Percentiles rank a stretch among this genome's conserved stretches.
Evolutionary conservation across 345 rosid species (phyloP).

Genomic region (Chamaenerion angustifolium): DNA sequence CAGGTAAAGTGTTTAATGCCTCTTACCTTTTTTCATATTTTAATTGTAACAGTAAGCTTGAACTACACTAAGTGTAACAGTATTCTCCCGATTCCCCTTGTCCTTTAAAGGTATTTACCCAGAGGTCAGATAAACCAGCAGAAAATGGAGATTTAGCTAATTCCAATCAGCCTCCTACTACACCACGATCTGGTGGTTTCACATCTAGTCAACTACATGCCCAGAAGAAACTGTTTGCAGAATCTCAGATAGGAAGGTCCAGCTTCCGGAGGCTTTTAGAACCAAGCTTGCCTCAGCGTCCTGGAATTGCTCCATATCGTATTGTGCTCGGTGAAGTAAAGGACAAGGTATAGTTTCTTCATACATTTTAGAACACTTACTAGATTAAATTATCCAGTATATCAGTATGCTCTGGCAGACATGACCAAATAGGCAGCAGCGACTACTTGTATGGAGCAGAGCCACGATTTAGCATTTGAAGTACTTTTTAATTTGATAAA

Average conservation of each 20-base stretch:
- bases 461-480: too few relatives aligned
- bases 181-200: slow-evolving; percentile 32
- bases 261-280: slow-evolving; percentile 95
- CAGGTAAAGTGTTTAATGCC: slow-evolving; percentile 25
- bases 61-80: slow-evolving; percentile 9
- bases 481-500: too few relatives aligned
- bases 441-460: too few relatives aligned
- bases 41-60: neutral
- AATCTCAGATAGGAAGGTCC: slow-evolving; percentile 67
- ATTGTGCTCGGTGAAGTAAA: slow-evolving; percentile 89
- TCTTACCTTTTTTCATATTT: neutral
- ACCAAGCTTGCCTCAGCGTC: slow-evolving; percentile 66
- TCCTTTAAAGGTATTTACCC: slow-evolving; percentile 10
- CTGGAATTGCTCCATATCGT: slow-evolving; percentile 86
- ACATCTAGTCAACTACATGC: slow-evolving; percentile 38
- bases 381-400: too few relatives aligned
- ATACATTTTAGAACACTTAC: too few relatives aligned
- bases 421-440: too few relatives aligned
- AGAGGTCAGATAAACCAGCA: slow-evolving; percentile 14
- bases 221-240: slow-evolving; percentile 68
- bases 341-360: slow-evolving; percentile 51
- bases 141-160: slow-evolving; percentile 30
- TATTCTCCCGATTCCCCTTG: slow-evolving; percentile 24
- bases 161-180: slow-evolving; percentile 23
- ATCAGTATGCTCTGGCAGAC: too few relatives aligned